Base-by-base conservation (phyloP, 2,329 filamentous ascomycete genomes). In the Beauveria sp. region DNA sequence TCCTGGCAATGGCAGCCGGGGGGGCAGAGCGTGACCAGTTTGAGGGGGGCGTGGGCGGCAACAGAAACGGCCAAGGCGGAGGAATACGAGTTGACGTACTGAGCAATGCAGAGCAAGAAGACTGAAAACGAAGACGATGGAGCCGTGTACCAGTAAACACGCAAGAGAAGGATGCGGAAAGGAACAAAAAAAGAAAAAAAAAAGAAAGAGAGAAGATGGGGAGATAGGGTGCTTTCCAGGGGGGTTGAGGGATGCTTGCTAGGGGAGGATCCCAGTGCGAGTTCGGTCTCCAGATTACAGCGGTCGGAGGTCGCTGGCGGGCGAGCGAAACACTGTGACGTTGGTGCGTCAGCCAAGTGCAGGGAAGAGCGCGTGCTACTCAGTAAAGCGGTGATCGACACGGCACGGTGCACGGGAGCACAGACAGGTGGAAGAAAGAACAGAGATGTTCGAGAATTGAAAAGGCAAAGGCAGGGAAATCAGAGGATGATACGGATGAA, bases 271-370 rank as follows among this genome's bases (percentile, higher is more conserved):
- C 34, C 34, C 14, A 38, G 34, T 38, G 34, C 34, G 12, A 38
- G 34, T 38, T 38, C 14, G 34, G 34, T 38, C 34, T 38, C 34
- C 34, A 38, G 24, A 28, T 18, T 50, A 18, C 48, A 43, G 58
- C 49, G 42, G 58, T 20, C 31, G 34, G 57, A 43, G 31, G 45
- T 45, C 18, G 48, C 26, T 53, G 20, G 49, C 34, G 18, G 24
- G 46, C 42, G 20, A 31, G 31, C 42, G 59, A 54, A 55, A 61
- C 59, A 61, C 50, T 38, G 50, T 61, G 49, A 61, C 50, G 54
- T 42, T 38, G 50, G 54, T 61, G 59, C 59, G 50, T 61, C 59
- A 61, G 59, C 59, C 42, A 61, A 54, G 50, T 28, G 38, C 20
- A 38, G 43, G 20, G 18, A 49, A n/a, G 59, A 49, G 34, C 34